Conservation (phyloP, 805 yeast species). For the Lipomyces starkeyi region DNA sequence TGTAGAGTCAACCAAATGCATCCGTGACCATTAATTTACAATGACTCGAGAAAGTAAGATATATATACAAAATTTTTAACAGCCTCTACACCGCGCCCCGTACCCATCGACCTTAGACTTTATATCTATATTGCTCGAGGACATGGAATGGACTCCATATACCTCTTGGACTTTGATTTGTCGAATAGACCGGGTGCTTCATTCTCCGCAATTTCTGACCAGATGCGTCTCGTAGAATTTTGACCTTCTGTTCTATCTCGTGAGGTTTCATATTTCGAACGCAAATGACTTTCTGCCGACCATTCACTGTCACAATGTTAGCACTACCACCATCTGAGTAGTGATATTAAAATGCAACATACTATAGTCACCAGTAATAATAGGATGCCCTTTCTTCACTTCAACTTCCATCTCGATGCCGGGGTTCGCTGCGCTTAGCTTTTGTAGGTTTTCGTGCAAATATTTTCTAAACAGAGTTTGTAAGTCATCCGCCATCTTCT, state of each 20-base stretch:
- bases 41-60: not conserved
- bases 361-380: conserved; percentile 63
- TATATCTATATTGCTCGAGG: conserved; percentile 30
- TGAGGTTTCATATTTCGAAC: conserved; percentile 71
- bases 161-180: conserved; percentile 88
- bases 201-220: conserved; percentile 59
- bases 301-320: conserved; percentile 42
- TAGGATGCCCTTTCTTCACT: conserved; percentile 74
- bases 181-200: conserved; percentile 78
- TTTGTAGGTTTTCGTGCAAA: conserved; percentile 57
- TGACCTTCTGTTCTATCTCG: conserved; percentile 68
- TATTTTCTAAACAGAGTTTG: conserved; percentile 56
- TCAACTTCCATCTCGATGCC: conserved; percentile 73
- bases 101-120: conserved; percentile 15
- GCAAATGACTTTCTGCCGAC: conserved; percentile 65
- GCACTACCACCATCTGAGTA: not conserved
- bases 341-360: not conserved
- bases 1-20: not conserved
- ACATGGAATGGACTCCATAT: conserved; percentile 86
- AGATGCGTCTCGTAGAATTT: conserved; percentile 66
- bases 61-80: conserved; percentile 8
- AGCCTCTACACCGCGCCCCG: not conserved
- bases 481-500: conserved; percentile 27
- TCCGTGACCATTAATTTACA: not conserved
- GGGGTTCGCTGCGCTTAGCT: conserved; percentile 65